phyloP scores from a whole-genome alignment of 2,329 filamentous ascomycete species.

The Chaetomiaceae sp. region DNA sequence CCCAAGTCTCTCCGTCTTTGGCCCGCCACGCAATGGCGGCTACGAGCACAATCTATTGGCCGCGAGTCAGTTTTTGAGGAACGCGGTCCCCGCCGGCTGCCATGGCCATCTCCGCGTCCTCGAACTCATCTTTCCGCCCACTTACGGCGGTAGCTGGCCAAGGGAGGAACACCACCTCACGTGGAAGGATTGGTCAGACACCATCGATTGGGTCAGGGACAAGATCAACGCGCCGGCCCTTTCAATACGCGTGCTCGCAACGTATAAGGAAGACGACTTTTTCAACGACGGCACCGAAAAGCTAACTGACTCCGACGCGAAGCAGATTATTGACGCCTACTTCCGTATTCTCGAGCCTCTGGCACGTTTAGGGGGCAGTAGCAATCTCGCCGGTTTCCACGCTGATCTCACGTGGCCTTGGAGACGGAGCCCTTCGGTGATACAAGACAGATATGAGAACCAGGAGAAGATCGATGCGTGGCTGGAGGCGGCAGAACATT shows the following conservation, averaged over 20 bases:
- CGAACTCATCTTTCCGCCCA: conserved; percentile 10
- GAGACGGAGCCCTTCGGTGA: not conserved
- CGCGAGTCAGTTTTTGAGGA: conserved; percentile 4
- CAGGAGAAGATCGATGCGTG: not conserved
- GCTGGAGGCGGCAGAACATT: not conserved
- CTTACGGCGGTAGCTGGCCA: not conserved
- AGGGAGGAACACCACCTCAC: not conserved
- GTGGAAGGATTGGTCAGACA: conserved; percentile 3
- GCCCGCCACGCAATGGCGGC: not conserved
- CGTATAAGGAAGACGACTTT: not conserved
- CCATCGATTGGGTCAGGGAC: conserved; percentile 3
- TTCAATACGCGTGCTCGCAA: not conserved
- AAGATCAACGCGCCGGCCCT: conserved; percentile 1
- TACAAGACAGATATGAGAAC: too few species aligned
- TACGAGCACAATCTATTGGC: not conserved
- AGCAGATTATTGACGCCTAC: not conserved
- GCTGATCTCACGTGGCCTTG: not conserved
- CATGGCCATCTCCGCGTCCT: conserved; percentile 1
- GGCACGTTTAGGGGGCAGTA: not conserved
- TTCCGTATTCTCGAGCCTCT: not conserved
- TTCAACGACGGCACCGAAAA: too few species aligned
- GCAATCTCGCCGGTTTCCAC: not conserved
- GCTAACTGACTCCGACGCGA: not conserved
- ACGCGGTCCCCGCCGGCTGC: conserved; percentile 5
- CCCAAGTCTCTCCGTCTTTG: not conserved